Base-by-base conservation (phyloP, 169 alveolate genomes). In the Plasmodium gonderi region DNA sequence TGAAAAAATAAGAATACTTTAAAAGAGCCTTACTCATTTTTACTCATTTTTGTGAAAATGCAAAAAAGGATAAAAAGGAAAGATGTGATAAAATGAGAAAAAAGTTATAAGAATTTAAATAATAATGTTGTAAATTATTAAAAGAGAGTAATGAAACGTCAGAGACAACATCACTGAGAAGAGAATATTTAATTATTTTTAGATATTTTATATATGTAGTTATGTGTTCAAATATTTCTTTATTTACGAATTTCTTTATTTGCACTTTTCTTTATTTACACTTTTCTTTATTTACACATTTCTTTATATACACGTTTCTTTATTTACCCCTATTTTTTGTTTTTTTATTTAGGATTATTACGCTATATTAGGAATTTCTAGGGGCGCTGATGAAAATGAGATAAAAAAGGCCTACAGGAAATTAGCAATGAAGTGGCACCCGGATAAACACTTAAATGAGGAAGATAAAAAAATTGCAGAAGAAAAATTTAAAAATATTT, bases 401-500 rank as follows among this genome's bases (percentile, higher is more conserved):
- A 54, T 54, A 54, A 54, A 54, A 31, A 54, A 54, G 33, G 69
- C 69, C 12, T 54, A 54, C 23, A 54, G 5, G 23, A 54, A 54
- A 31, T 54, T 54, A 54, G 69, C 69, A 23, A 17, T 54, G 69
- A 54, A 54, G 23, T 54, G 69, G 69, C 69, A 54, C 69, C 69
- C 69, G 23, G 79, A 68, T 68, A 68, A 68, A 68, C 79, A 68
- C 79, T 68, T 68, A 68, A 40, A 68, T 68, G 79, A 68, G 26
- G 40, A 68, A 0, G 79, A 68, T 4, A 68, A 68, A 68, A 68
- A 68, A 1, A 40, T 8, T 8, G 96, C 96, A 23, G 96, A 98
- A 68, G 98, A 96, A 60, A 96, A 95, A 97, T 98, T 98, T 91
- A 95, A 97, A 85, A 98, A 97, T 81, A 94, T 98, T 40, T 95